Evolutionary conservation across 768 basidiomycete species (phyloP).

Genomic region (Russula lepida): DNA sequence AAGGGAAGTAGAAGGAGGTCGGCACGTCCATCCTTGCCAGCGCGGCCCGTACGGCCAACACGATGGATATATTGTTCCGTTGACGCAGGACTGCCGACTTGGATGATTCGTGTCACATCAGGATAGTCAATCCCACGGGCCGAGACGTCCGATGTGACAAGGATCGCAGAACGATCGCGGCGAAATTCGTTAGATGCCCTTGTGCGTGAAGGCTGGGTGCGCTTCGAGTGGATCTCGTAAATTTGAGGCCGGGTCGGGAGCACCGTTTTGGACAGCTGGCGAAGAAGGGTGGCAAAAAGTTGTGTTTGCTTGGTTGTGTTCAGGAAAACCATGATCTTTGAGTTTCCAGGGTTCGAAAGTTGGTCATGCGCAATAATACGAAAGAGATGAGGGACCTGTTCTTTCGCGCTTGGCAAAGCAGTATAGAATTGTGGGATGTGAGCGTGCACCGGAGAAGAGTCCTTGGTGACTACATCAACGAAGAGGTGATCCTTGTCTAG

Average conservation of each 20-base stretch:
- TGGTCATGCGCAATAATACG: constrained; percentile 85
- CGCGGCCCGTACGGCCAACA: constrained; percentile 78
- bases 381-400: constrained; percentile 73
- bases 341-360: constrained; percentile 50
- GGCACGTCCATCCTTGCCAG: constrained; percentile 50
- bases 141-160: constrained; percentile 83
- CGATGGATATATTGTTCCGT: constrained; percentile 79
- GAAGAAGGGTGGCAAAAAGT: constrained; percentile 58
- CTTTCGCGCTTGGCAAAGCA: constrained; percentile 49
- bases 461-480: constrained; percentile 62
- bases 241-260: constrained; percentile 55
- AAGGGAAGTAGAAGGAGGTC: constrained; percentile 76
- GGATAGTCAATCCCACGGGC: constrained; percentile 89
- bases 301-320: constrained; percentile 81
- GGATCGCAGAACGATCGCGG: constrained; percentile 43
- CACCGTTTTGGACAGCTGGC: constrained; percentile 34
- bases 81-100: constrained; percentile 69
- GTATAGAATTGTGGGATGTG: constrained; percentile 82
- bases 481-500: constrained; percentile 55
- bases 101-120: constrained; percentile 81
- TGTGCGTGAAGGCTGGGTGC: constrained; percentile 49
- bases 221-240: constrained; percentile 79
- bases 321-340: constrained; percentile 78
- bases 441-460: constrained; percentile 55
- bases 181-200: constrained; percentile 54